Evolutionary conservation across 2,329 filamentous ascomycete species (phyloP), one percentile per base, ranked within the genome.

Genomic region (Colletotrichum orchidophilum): DNA sequence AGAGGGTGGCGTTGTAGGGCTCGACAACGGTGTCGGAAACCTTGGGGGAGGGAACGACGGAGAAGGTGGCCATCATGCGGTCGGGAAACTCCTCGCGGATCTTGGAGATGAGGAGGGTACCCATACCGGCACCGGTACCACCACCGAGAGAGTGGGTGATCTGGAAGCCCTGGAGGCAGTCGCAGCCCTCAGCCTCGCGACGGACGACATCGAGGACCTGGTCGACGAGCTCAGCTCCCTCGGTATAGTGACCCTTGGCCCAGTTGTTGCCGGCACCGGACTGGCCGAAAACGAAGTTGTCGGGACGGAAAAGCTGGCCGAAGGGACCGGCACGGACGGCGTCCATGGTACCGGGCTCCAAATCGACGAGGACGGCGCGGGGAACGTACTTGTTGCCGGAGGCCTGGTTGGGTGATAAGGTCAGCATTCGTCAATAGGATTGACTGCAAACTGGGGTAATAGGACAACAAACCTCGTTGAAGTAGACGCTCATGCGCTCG

Each of bases 21-120:
- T 99, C 96, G 80, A 99, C 96, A 80, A 99, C 96, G 82, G 96
- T 99, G 85, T 99, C 96, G 74, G 96, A 99, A 81, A 99, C 96
- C 93, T 98, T 99, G 84, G 96, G 96, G 58, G 96, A 98, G 80
- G 96, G 96, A 74, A 98, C 93, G 80, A 99, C 96, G 79, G 96
- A 98, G 92, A 98, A 99, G 76, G 96, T 99, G 78, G 96, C 95
- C 96, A 98, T 99, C 96, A 99, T 99, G 82, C 96, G 94, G 90
- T 99, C 96, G 82, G 96, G 96, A 89, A 98, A 98, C 88, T 98
- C 96, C 89, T 99, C 96, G 81, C 96, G 96, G 86, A 98, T 98
- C 94, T 99, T 99, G 88, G 95, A 98, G 91, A 98, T 98, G 84
- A 99, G 88, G 81, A 99, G 92, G 73, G 96, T 99, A 88, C 96